Percentiles rank a stretch among this genome's conserved stretches.
Evolutionary conservation across 371 early-diverging fungal species (phyloP).

Genomic region (Coemansia sp.): DNA sequence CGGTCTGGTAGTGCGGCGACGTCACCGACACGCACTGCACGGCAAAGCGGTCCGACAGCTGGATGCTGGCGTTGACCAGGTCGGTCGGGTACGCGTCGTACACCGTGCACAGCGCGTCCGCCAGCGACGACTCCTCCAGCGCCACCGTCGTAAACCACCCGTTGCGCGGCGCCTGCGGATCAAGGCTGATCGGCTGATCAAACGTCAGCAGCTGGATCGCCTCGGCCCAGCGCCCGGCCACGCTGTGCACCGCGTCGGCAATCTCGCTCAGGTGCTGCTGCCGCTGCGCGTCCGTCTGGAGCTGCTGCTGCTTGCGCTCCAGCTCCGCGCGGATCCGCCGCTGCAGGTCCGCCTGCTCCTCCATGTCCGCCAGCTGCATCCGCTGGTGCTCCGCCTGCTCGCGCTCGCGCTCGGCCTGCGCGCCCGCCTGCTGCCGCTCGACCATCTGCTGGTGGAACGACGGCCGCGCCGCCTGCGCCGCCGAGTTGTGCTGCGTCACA

Average conservation of each 20-base stretch:
- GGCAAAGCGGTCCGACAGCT: conserved; percentile 42
- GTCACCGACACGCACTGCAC: conserved; percentile 44
- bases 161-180: conserved; percentile 17
- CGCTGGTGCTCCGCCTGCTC: conserved; percentile 47
- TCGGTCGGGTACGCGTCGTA: conserved; percentile 50
- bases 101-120: conserved; percentile 33
- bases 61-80: conserved; percentile 33
- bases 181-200: conserved; percentile 13
- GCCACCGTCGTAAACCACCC: conserved; percentile 43
- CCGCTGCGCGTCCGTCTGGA: conserved; percentile 35
- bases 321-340: conserved; percentile 45
- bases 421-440: conserved; percentile 57
- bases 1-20: conserved; percentile 37
- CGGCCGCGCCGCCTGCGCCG: conserved; percentile 29
- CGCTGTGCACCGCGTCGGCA: conserved; percentile 47
- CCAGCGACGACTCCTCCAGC: conserved; percentile 36
- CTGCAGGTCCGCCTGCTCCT: conserved; percentile 35
- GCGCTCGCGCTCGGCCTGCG: conserved; percentile 65
- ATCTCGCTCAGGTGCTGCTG: conserved; percentile 37
- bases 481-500: conserved; percentile 62
- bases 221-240: conserved; percentile 46
- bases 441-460: conserved; percentile 55
- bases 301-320: conserved; percentile 40
- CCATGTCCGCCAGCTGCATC: conserved; percentile 19
- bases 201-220: conserved; percentile 46